A percentile compares a stretch with the other conserved stretches of the same genome.
phyloP scores from a whole-genome alignment of 1,284 basidiomycete species.

The Pascua guehoae region DNA sequence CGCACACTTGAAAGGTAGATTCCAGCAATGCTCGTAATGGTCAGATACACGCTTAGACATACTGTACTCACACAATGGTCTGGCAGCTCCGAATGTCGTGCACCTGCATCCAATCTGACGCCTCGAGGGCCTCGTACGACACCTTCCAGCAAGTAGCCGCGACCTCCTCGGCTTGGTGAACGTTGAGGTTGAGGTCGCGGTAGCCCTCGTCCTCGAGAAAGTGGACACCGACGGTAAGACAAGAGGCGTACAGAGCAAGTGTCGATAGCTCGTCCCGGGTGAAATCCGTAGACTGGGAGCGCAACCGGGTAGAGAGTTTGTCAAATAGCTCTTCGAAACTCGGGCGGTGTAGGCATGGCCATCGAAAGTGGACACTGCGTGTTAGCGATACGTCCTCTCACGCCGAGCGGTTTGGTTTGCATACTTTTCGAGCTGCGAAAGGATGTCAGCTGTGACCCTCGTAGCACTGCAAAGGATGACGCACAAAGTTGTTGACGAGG shows the following conservation, averaged over 20 bases:
- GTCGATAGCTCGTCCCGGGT: constrained; percentile 20
- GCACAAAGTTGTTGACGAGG: constrained; percentile 15
- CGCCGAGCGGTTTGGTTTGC: too few species aligned
- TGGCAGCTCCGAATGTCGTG: constrained; percentile 25
- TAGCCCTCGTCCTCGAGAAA: constrained; percentile 24
- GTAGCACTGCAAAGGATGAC: too few species aligned
- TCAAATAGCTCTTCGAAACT: constrained; percentile 20
- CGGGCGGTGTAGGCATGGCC: constrained; percentile 24
- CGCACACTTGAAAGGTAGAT: constrained; percentile 21
- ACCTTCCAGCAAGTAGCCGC: constrained; percentile 28
- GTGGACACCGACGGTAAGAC: constrained; percentile 24
- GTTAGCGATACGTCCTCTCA: too few species aligned
- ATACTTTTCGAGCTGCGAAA: neutral
- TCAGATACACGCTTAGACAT: neutral
- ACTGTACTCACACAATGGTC: constrained; percentile 21
- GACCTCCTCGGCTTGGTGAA: constrained; percentile 28
- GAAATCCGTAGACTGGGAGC: constrained; percentile 12
- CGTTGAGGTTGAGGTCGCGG: constrained; percentile 28
- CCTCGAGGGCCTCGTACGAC: constrained; percentile 23
- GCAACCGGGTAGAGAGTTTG: constrained; percentile 15
- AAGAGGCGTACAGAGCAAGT: constrained; percentile 22
- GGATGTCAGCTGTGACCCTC: neutral
- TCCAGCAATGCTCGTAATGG: constrained; percentile 16
- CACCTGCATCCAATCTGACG: constrained; percentile 29
- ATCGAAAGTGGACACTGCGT: constrained; percentile 16